These are phyloP conservation scores for Borovskyia barvae DNA, from an alignment of 208 protist genomes.

Conservation along the genomic window DNA sequence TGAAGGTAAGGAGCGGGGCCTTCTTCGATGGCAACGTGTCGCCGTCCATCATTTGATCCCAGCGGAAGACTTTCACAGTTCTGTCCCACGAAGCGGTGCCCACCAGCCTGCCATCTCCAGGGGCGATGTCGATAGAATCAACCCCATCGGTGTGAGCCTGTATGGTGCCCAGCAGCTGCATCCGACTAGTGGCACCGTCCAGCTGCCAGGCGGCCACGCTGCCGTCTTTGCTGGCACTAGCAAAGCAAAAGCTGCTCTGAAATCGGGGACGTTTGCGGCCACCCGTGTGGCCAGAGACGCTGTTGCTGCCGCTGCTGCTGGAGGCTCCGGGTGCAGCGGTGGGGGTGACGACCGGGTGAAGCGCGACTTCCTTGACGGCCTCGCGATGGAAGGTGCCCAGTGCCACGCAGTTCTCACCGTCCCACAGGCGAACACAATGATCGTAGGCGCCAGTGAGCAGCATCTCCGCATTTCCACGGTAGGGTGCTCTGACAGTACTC, in stretches of 20 bases:
- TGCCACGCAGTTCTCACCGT: conserved; percentile 66
- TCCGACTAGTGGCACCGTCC: conserved; percentile 25
- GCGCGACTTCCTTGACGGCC: conserved; percentile 72
- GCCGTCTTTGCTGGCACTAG: conserved; percentile 79
- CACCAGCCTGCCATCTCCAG: conserved; percentile 42
- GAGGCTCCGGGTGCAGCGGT: too few relatives aligned
- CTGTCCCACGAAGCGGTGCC: conserved; percentile 78
- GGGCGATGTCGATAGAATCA: conserved; percentile 66
- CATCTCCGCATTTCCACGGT: conserved; percentile 46
- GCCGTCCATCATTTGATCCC: conserved; percentile 35
- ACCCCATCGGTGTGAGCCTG: conserved; percentile 66
- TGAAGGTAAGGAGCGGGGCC: conserved; percentile 72
- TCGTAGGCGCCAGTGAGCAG: conserved; percentile 82
- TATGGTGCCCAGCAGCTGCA: conserved; percentile 51
- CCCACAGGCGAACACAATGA: conserved; percentile 78
- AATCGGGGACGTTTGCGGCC: conserved; percentile 31
- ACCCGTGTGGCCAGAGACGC: conserved; percentile 6
- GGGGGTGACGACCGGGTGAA: conserved; percentile 42
- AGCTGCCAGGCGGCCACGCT: conserved; percentile 65
- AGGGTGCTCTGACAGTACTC: conserved; percentile 65
- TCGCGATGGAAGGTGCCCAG: conserved; percentile 70
- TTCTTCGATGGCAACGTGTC: conserved; percentile 50
- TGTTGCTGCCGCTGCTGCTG: not conserved
- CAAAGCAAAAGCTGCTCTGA: conserved; percentile 49
- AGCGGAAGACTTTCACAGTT: conserved; percentile 77